Percentiles rank a stretch among this genome's conserved stretches.
Conservation (phyloP, 306 rosid genomes). For the Benincasa hispida region DNA sequence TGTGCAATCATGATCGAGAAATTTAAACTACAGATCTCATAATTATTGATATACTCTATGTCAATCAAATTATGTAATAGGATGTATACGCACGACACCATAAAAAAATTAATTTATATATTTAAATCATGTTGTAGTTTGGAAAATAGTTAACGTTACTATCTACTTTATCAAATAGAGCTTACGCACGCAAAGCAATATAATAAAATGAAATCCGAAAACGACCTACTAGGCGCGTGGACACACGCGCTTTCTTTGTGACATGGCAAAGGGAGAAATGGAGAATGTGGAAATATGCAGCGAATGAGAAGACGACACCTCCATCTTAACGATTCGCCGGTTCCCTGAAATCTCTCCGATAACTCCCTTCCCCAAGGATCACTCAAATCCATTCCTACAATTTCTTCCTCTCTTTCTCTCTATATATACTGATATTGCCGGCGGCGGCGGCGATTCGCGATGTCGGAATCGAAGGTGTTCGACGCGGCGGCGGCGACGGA, state of each 20-base stretch:
- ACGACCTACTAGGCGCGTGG: not conserved
- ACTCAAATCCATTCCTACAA: not conserved
- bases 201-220: too few species aligned
- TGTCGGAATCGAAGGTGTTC: not conserved
- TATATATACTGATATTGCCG: not conserved
- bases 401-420: not conserved
- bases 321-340: not conserved
- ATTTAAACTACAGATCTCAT: too few species aligned
- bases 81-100: too few species aligned
- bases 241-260: not conserved
- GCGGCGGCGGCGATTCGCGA: not conserved
- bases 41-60: too few species aligned
- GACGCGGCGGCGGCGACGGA: slow-evolving; percentile 18
- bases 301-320: not conserved
- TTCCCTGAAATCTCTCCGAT: not conserved
- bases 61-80: too few species aligned
- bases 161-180: too few species aligned
- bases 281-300: not conserved
- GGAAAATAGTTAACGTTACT: too few species aligned
- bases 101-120: too few species aligned
- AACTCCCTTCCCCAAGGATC: not conserved
- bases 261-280: not conserved
- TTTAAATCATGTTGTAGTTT: too few species aligned
- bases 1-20: too few species aligned
- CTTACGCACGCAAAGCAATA: too few species aligned